Evolutionary conservation across 1,284 basidiomycete species (phyloP), one percentile per base, ranked within the genome.

Genomic region (Veloboletus limbatus): DNA sequence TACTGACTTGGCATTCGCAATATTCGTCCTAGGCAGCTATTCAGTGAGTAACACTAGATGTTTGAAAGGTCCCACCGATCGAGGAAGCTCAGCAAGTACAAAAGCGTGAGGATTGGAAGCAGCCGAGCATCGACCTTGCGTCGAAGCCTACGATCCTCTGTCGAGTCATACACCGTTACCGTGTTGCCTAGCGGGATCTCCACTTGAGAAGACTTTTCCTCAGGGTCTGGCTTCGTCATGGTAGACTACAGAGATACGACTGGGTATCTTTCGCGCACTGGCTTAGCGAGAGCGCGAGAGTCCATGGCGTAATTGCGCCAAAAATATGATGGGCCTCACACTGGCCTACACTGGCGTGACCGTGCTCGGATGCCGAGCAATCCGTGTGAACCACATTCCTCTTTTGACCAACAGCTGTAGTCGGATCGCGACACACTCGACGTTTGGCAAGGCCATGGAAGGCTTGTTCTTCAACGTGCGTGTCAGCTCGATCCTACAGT

Each of bases 21-120:
- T 78, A 57, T 85, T 86, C 25, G 81, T 76, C 38, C 76, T 78
- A 11, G 20, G 26, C 11, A n/a, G 31, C 22, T 31, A 17, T 18
- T 51, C 10, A 47, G 28, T 16, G 36, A 38, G 25, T 18, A 22
- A 17, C 20, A 45, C 8, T 27, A 25, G n/a, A 43, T 26, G 13
- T 20, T 11, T 27, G 22, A 37, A 17, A 9, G 2, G n/a, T n/a
- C 58, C 35, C 40, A 79, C 76, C 82, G 71, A 59, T 88, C 85
- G 54, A 87, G 65, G 63, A 86, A 88, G 40, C 80, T 82, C 39
- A 86, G 65, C 11, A 87, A 72, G 61, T 83, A 87, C 14, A 88
- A 66, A 21, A 82, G 57, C 1, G 78, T 81, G 36, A 82, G 63
- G 36, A 79, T 73, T 2, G 79, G 79, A 20, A 82, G 61, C 27